Conservation (phyloP, 2,329 filamentous ascomycete genomes). For the Botrytis aclada region DNA sequence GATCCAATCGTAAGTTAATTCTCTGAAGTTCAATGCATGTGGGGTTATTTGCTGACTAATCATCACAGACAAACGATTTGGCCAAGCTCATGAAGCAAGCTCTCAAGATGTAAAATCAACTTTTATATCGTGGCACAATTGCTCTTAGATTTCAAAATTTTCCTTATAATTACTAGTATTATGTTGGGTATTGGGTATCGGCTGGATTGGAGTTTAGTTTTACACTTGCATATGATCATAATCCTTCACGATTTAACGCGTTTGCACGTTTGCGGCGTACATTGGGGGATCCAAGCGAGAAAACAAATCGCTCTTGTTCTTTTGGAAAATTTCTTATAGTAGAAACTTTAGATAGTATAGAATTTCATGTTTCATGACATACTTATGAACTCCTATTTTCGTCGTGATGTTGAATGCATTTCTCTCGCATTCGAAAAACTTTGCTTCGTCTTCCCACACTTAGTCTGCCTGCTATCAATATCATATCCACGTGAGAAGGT, state of each 20-base stretch:
- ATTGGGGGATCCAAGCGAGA: background rate
- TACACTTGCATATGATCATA: background rate
- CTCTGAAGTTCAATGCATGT: background rate
- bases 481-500: background rate
- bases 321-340: background rate
- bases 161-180: background rate
- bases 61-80: constrained; percentile 3
- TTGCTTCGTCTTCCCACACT: background rate
- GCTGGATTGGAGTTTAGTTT: background rate
- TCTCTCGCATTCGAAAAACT: background rate
- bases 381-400: too few species aligned
- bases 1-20: constrained; percentile 26
- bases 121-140: background rate
- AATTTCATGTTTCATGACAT: background rate
- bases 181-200: background rate
- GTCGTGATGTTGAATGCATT: background rate
- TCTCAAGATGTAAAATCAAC: constrained; percentile 14
- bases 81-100: constrained; percentile 17
- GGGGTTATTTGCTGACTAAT: constrained; percentile 14
- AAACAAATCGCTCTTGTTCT: background rate
- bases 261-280: background rate
- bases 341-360: background rate
- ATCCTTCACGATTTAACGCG: background rate
- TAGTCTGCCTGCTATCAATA: background rate
- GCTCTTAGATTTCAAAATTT: background rate